Conservation (phyloP, 2,329 filamentous ascomycete species). For the Verticillium nubilum region DNA sequence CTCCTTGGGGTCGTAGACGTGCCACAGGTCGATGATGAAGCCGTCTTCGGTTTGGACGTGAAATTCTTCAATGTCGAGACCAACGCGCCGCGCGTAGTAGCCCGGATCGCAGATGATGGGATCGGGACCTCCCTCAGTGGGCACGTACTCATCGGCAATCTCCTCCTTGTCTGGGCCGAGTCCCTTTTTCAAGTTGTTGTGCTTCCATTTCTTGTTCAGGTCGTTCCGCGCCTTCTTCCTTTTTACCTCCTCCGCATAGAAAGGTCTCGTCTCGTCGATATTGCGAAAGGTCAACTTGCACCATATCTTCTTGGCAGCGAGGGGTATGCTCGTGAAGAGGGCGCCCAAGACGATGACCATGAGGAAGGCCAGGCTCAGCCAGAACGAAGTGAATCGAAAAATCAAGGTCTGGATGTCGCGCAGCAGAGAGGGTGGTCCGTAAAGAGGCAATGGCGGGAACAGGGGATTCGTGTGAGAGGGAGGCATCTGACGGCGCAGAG, state of each 20-base stretch:
- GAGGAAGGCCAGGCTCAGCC: slow-evolving; percentile 74
- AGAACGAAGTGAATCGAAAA: slow-evolving; percentile 64
- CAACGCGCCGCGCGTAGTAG: slow-evolving; percentile 84
- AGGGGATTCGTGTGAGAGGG: slow-evolving; percentile 70
- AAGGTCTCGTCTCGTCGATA: slow-evolving; percentile 57
- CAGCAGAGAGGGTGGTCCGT: slow-evolving; percentile 66
- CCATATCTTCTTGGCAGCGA: slow-evolving; percentile 41
- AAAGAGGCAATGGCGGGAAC: slow-evolving; percentile 79
- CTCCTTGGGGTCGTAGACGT: slow-evolving; percentile 72
- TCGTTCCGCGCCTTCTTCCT: slow-evolving; percentile 51
- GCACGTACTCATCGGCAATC: slow-evolving; percentile 54
- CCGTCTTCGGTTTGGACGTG: slow-evolving; percentile 90
- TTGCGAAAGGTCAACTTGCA: slow-evolving; percentile 53
- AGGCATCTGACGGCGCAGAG: slow-evolving; percentile 45
- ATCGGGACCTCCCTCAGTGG: slow-evolving; percentile 76
- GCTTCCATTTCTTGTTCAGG: slow-evolving; percentile 59
- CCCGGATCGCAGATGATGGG: slow-evolving; percentile 70
- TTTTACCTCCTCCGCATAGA: slow-evolving; percentile 66
- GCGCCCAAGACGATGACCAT: slow-evolving; percentile 70
- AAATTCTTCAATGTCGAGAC: slow-evolving; percentile 77
- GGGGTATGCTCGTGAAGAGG: slow-evolving; percentile 60
- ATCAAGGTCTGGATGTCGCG: slow-evolving; percentile 59
- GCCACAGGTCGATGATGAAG: slow-evolving; percentile 84
- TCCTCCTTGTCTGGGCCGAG: slow-evolving; percentile 35
- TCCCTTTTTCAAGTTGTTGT: slow-evolving; percentile 27